phyloP scores from a whole-genome alignment of 305 asterid species.

The Fraxinus albicans region DNA sequence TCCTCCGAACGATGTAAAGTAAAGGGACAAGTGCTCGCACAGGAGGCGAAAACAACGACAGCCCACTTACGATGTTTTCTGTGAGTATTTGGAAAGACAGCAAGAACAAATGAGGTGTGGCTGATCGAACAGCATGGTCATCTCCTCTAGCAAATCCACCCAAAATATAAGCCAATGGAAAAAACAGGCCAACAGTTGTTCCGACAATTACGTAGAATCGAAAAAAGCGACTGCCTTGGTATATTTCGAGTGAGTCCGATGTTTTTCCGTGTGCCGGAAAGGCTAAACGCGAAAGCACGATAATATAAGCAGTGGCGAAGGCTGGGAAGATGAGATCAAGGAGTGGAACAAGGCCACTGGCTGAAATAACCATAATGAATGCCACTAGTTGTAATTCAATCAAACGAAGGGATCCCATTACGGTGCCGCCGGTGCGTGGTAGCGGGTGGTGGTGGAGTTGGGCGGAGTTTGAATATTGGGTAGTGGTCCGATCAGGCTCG shows the following conservation, averaged over 20 bases:
- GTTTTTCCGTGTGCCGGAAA: slow-evolving; percentile 50
- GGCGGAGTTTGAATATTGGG: not conserved
- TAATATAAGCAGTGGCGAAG: slow-evolving; percentile 50
- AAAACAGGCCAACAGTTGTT: slow-evolving; percentile 63
- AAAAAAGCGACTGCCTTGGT: slow-evolving; percentile 50
- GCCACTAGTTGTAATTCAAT: slow-evolving; percentile 86
- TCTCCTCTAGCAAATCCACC: slow-evolving; percentile 95
- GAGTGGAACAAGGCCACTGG: slow-evolving; percentile 74
- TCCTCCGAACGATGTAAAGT: slow-evolving; percentile 68
- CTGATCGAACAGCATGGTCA: slow-evolving; percentile 76
- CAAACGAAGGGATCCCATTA: slow-evolving; percentile 86
- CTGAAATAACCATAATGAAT: slow-evolving; percentile 83
- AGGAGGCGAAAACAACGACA: slow-evolving; percentile 78
- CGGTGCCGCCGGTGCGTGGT: slow-evolving; percentile 26
- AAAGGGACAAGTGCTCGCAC: slow-evolving; percentile 78
- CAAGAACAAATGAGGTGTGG: slow-evolving; percentile 76
- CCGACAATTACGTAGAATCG: slow-evolving; percentile 60
- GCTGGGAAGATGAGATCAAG: slow-evolving; percentile 74
- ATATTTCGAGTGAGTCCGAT: slow-evolving; percentile 38
- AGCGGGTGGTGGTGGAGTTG: not conserved
- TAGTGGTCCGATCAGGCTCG: slow-evolving; percentile 18
- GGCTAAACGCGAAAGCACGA: slow-evolving; percentile 53
- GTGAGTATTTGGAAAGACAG: slow-evolving; percentile 82
- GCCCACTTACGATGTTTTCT: slow-evolving; percentile 66
- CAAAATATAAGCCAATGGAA: slow-evolving; percentile 83